Conservation (phyloP, 768 basidiomycete species). For the Russula earlei region DNA sequence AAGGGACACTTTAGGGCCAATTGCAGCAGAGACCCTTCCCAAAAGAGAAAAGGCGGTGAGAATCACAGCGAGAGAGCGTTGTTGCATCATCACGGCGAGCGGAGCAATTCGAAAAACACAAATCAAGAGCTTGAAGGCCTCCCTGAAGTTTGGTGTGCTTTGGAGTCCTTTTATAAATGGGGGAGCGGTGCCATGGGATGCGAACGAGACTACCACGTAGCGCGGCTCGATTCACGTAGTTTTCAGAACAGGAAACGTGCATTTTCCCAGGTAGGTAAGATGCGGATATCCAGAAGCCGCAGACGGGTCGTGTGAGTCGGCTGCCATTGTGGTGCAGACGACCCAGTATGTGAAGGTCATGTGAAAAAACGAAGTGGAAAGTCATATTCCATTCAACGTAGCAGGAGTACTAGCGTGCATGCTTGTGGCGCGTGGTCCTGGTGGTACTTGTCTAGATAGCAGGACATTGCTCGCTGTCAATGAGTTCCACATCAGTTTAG, state of each 20-base stretch:
- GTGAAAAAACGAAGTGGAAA: not conserved
- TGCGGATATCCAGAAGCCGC: not conserved
- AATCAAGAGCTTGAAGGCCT: not conserved
- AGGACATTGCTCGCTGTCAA: not conserved
- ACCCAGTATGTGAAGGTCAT: not conserved
- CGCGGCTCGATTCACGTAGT: not conserved
- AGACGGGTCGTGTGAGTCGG: not conserved
- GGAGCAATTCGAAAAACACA: not conserved
- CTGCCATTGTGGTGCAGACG: not conserved
- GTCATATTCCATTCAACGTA: not conserved
- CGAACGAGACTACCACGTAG: too few species aligned
- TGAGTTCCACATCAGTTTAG: not conserved
- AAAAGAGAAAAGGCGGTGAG: conserved; percentile 6
- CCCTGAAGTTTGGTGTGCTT: not conserved
- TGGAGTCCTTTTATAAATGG: not conserved
- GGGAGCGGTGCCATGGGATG: too few species aligned
- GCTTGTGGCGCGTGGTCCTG: not conserved
- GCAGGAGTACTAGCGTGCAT: not conserved
- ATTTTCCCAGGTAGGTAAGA: not conserved
- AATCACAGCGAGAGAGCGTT: not conserved
- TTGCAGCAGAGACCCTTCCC: conserved; percentile 3
- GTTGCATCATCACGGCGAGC: not conserved
- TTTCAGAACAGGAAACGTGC: not conserved
- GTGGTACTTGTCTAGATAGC: not conserved
- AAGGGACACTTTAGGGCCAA: conserved; percentile 21